Evolutionary conservation across 1,284 basidiomycete genomes (phyloP).

Genomic region (Athelia psychrophila): DNA sequence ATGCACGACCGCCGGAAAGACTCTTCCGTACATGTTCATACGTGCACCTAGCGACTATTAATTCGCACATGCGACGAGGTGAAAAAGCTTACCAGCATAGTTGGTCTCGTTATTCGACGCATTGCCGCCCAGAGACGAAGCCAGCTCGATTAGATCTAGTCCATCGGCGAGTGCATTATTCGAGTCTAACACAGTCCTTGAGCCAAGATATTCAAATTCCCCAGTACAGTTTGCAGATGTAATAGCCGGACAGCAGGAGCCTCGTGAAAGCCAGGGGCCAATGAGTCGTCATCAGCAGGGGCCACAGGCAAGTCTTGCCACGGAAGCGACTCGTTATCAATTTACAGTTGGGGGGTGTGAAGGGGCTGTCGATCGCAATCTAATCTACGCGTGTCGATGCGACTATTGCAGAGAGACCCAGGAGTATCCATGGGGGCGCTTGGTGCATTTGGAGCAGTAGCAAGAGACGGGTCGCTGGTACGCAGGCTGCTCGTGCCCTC

Average conservation of each 20-base stretch:
- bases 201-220: slow-evolving; percentile 6
- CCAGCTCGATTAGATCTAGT: slow-evolving; percentile 6
- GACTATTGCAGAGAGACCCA: no score
- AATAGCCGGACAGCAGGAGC: neutral
- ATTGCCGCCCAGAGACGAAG: slow-evolving; percentile 8
- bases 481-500: no score
- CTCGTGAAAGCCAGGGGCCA: neutral
- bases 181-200: slow-evolving; percentile 1
- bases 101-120: slow-evolving; percentile 2
- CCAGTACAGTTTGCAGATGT: slow-evolving; percentile 1
- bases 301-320: neutral
- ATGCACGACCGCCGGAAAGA: neutral
- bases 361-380: no score
- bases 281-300: neutral
- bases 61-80: no score
- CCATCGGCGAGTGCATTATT: slow-evolving; percentile 1
- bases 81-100: slow-evolving; percentile 6
- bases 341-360: neutral
- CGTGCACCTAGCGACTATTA: no score
- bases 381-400: no score
- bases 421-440: no score
- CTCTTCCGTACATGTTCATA: no score
- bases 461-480: no score
- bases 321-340: neutral
- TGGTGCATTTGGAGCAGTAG: no score